These are phyloP conservation scores for Sphagnurus paluster DNA, from an alignment of 1,284 basidiomycete genomes.

Conservation along the genomic window DNA sequence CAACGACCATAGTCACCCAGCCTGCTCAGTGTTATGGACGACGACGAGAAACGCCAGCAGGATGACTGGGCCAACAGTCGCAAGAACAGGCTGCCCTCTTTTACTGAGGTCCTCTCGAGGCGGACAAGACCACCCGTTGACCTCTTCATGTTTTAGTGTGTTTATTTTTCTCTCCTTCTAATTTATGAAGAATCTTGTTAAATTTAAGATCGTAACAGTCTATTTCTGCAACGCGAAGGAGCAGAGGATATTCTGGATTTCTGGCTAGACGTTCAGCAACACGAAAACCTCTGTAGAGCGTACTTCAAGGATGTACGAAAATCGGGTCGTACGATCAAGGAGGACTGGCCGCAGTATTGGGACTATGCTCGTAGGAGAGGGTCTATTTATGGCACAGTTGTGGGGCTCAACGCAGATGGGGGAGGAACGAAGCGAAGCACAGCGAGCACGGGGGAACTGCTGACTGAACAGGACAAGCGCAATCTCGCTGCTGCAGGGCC, in stretches of 20 bases:
- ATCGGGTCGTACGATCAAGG: slow-evolving; percentile 86
- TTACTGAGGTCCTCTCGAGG: slow-evolving; percentile 84
- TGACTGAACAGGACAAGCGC: slow-evolving; percentile 65
- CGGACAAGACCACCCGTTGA: slow-evolving; percentile 93
- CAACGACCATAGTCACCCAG: slow-evolving; percentile 24
- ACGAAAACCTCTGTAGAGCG: slow-evolving; percentile 96
- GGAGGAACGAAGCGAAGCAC: slow-evolving; percentile 71
- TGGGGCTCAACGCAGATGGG: slow-evolving; percentile 65
- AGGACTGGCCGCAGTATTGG: slow-evolving; percentile 98
- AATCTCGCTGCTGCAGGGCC: slow-evolving; percentile 46
- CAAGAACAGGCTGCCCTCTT: slow-evolving; percentile 73
- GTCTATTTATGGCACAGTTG: slow-evolving; percentile 88
- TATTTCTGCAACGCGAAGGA: slow-evolving; percentile 91
- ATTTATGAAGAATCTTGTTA: background rate
- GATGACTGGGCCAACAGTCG: slow-evolving; percentile 70
- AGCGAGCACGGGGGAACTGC: slow-evolving; percentile 65
- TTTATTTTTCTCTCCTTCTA: slow-evolving; percentile 23
- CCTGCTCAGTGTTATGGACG: slow-evolving; percentile 44
- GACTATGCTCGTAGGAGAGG: slow-evolving; percentile 85
- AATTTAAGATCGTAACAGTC: slow-evolving; percentile 37
- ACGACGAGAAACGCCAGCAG: slow-evolving; percentile 58
- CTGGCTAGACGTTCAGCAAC: slow-evolving; percentile 98
- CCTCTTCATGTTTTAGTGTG: slow-evolving; percentile 98
- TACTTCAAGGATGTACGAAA: slow-evolving; percentile 98
- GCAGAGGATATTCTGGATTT: slow-evolving; percentile 97